Percentiles rank a stretch among this genome's conserved stretches.
Conservation (phyloP, 1,284 basidiomycete species). For the Malassezia psittaci region DNA sequence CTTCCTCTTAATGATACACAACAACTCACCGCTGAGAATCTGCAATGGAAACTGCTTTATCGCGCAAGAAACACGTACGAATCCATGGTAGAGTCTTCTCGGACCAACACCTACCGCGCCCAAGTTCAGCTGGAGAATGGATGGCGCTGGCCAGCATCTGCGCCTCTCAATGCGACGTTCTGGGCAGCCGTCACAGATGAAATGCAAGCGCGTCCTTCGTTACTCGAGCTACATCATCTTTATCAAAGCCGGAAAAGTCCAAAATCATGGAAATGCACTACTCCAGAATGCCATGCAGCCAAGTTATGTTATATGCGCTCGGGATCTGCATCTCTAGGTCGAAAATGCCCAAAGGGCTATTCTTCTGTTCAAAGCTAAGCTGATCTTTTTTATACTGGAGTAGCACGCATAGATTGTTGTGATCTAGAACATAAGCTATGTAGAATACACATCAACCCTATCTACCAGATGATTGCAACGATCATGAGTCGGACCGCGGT, state of each 20-base stretch:
- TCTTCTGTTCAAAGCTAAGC: constrained; percentile 56
- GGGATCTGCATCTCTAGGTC: constrained; percentile 55
- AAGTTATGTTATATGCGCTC: constrained; percentile 71
- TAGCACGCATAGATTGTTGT: too few relatives aligned
- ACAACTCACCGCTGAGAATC: constrained; percentile 54
- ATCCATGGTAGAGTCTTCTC: constrained; percentile 50
- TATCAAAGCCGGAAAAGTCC: constrained; percentile 62
- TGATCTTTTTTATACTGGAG: neutral
- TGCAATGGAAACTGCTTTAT: constrained; percentile 60
- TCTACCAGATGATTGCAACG: too few relatives aligned
- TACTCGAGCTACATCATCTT: constrained; percentile 61
- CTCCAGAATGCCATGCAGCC: constrained; percentile 56
- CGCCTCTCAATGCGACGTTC: constrained; percentile 71
- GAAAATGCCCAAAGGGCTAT: constrained; percentile 58
- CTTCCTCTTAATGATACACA: constrained; percentile 24
- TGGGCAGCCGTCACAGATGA: constrained; percentile 68
- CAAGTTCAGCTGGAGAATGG: constrained; percentile 1
- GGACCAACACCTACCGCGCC: constrained; percentile 10
- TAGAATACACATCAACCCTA: too few relatives aligned
- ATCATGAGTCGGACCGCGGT: neutral
- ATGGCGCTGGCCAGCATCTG: constrained; percentile 55
- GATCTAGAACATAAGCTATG: too few relatives aligned
- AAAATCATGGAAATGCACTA: constrained; percentile 55
- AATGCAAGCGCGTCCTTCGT: constrained; percentile 57
- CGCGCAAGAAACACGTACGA: constrained; percentile 59